Evolutionary conservation across 2,329 filamentous ascomycete genomes (phyloP).

Genomic region (Cadophora gregata): DNA sequence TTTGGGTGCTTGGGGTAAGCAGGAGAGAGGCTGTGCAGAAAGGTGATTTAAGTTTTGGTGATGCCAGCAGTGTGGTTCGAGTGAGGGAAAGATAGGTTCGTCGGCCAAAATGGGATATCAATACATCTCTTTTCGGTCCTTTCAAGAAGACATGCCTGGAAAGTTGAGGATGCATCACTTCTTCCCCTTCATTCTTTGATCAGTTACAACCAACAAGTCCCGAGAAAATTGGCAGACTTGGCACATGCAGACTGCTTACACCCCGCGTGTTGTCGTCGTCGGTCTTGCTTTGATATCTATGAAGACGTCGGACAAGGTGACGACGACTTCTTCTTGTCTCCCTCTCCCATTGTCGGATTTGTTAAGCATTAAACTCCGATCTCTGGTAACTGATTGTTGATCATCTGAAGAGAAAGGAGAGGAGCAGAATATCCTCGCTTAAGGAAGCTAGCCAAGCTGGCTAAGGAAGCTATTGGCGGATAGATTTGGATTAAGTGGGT

Average conservation of each 20-base stretch:
- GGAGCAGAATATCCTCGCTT: too few species aligned
- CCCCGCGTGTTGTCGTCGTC: not conserved
- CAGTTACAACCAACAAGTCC: not conserved
- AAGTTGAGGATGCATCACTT: not conserved
- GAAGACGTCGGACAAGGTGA: not conserved
- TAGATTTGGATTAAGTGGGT: too few species aligned
- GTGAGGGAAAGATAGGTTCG: not conserved
- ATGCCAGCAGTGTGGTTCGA: not conserved
- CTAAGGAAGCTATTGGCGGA: too few species aligned
- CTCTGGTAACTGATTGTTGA: not conserved
- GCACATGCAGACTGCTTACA: constrained; percentile 5
- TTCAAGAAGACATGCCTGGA: not conserved
- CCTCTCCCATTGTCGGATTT: not conserved
- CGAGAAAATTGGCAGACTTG: not conserved
- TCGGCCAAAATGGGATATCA: not conserved
- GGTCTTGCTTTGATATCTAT: not conserved
- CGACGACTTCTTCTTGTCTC: not conserved
- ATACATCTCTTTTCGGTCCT: not conserved
- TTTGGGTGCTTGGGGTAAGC: not conserved
- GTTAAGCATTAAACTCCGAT: not conserved
- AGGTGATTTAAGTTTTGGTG: not conserved
- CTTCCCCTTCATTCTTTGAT: not conserved
- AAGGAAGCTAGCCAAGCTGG: too few species aligned
- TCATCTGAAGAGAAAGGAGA: not conserved
- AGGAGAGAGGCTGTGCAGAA: not conserved